Evolutionary conservation across 352 stramenopile genomes (phyloP), one percentile per base, ranked within the genome.

Genomic region (Peronospora destructor): DNA sequence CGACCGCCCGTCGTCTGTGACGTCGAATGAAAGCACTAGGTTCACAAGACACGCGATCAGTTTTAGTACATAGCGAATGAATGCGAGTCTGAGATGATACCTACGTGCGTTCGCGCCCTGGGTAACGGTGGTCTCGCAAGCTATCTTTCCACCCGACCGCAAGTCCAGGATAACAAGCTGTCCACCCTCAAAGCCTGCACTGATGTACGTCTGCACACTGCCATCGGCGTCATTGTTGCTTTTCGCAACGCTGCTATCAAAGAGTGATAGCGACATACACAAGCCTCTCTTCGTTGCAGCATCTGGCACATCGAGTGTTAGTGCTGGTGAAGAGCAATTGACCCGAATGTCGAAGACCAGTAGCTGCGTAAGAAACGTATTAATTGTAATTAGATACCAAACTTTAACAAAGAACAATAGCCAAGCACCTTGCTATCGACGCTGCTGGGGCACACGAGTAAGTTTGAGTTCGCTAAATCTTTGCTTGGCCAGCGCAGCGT

Each of bases 11-110:
- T 88, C 72, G 7, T 48, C 48, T 11, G 72, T 67, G n/a, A 87
- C 54, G 35, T 91, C 80, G 12, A 87, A 84, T 7, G 76, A 73
- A 7, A 91, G 67, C 44, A 91, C 80, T 89, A 48, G 11, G 32
- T 23, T 11, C 16, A 21, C 45, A 34, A 48, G 12, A 43, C 2
- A 23, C 12, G 35, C 16, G 11, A 34, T 9, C 14, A 52, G 3
- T 56, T 57, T 14, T 16, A 28, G 13, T 21, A 44, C 8, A 44
- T 13, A 45, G 17, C 26, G 49, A 5, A 30, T n/a, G n/a, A 25
- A n/a, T 28, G 14, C 2, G 36, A 36, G 2, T 36, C n/a, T 17
- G 26, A 43, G 14, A 16, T 25, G 23, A 9, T 7, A 68, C 73
- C 30, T 73, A 90, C 78, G 48, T 33, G 79, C 72, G 23, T 83